Base-by-base conservation (phyloP, 805 yeast genomes). In the Teunomyces panamensis region DNA sequence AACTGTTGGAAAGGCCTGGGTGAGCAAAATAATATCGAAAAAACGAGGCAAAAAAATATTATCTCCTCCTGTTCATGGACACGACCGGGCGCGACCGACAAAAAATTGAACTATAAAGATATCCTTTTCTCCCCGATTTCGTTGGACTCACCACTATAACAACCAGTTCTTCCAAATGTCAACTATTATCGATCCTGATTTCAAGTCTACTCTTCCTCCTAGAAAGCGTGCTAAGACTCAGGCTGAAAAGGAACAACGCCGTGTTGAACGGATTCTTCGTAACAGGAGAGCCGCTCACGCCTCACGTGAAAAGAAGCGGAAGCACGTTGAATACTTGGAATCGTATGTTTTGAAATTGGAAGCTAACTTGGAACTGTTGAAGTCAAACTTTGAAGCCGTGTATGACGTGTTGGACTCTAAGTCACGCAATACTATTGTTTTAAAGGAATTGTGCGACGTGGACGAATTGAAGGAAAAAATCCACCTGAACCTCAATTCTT, bases 241-340 rank as follows among this genome's bases (percentile, higher is more conserved):
- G 56, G 97, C 91, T 69, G 98, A 92, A 71, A 94, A 92, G 72
- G 98, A 94, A 68, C 98, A 92, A 71, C 84, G 98, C 55, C 80
- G 97, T 42, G 83, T 91, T 46, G 98, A 94, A 69, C 77, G 99
- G 44, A 91, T 94, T 44, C 75, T 92, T 58, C 80, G 99, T 64
- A 92, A 92, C 69, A 81, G 98, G 62, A 86, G 92, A 64, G 98
- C 98, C 11, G 99, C 99, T 42, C 98, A 92, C 65, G 96, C 96
- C 45, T 88, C 96, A 27, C 81, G 99, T 56, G 99, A 94, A 64
- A 91, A 92, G 80, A 92, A 92, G 79, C 81, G 98, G 64, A 81
- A 84, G 62, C 96, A 92, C 63, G 85, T 94, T 48, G 96, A 90
- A 67, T 83, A 80, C 52, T 76, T 94, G 56, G 97, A 92, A 67